Evolutionary conservation across 2,329 filamentous ascomycete genomes (phyloP), one percentile per base, ranked within the genome.

Genomic region (Chaetomium olivaceum): DNA sequence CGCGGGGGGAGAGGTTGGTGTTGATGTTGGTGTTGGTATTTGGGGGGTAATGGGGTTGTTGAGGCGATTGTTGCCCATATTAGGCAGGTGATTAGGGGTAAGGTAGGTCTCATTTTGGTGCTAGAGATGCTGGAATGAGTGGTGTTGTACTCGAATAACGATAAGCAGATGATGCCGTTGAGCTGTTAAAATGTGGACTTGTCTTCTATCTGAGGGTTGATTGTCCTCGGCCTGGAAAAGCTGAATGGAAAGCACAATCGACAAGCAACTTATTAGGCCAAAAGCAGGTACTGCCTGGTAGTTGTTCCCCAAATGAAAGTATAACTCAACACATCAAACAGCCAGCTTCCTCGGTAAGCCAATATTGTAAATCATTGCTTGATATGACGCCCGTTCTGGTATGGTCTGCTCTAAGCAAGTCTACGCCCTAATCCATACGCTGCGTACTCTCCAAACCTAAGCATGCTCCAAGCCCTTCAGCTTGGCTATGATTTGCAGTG

Each of bases 401-500:
- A 43, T 48, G 43, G n/a, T 21, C n/a, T 48, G 43, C n/a, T 48
- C n/a, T 21, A 48, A 21, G 2, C 31, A 33, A 33, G 7, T 48
- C 43, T 48, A 21, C 19, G 19, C 7, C n/a, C 19, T 19, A n/a
- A 48, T 21, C 43, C n/a, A 48, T 14, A 9, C n/a, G n/a, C 39
- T 2, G n/a, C 9, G 25, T 21, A 6, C 33, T 14, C 27, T 11
- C 36, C 50, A 11, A 4, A 7, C 2, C 25, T 43, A 62, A 50
- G 12, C 5, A 39, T 36, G 11, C 7, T 58, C 51, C 52, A 72
- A 54, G 1, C 76, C 76, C 58, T 76, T 76, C 5, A 79, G 66
- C 63, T 73, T 74, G 0, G 76, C 83, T 73, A 83, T 82, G 57
- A 86, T 84, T 74, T 85, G 83, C 60, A 86, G 68, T 0, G 82